Conservation (phyloP, 2,329 filamentous ascomycete genomes). For the Stromatinia cepivora region DNA sequence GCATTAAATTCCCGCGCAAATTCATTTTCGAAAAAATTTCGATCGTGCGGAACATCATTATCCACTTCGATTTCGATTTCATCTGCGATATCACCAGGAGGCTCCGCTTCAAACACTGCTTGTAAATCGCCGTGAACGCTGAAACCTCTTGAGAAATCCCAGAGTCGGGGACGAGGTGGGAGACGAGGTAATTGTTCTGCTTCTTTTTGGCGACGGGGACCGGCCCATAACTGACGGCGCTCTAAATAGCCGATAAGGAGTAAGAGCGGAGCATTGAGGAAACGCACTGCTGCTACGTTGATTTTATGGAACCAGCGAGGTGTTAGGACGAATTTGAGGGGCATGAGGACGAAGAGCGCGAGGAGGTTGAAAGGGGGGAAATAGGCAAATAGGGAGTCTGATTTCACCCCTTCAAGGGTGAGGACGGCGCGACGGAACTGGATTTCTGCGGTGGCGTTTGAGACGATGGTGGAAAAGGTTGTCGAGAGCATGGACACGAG, state of each 20-base stretch:
- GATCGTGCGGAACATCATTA: constrained; percentile 21
- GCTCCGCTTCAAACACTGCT: constrained; percentile 40
- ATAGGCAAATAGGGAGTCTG: constrained; percentile 63
- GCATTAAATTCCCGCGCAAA: constrained; percentile 30
- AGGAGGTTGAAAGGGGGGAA: constrained; percentile 82
- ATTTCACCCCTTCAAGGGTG: constrained; percentile 83
- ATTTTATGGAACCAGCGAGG: constrained; percentile 89
- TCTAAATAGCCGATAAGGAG: constrained; percentile 71
- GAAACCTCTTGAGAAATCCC: constrained; percentile 38
- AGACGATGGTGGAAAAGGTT: constrained; percentile 76
- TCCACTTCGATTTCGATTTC: constrained; percentile 30
- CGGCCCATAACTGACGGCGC: constrained; percentile 64
- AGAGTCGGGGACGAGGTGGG: constrained; percentile 30
- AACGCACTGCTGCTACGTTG: constrained; percentile 73
- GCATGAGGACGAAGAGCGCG: constrained; percentile 71
- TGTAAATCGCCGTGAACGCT: constrained; percentile 40
- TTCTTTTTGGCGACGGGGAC: constrained; percentile 28
- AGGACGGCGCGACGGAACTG: constrained; percentile 79
- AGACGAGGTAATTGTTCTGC: constrained; percentile 32
- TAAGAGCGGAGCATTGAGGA: constrained; percentile 73
- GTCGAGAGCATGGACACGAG: constrained; percentile 84
- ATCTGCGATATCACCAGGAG: constrained; percentile 33
- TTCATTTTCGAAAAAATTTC: constrained; percentile 20
- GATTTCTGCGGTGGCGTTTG: constrained; percentile 78
- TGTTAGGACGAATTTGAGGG: constrained; percentile 75